phyloP scores from a whole-genome alignment of 2,329 filamentous ascomycete genomes.

The Sporothrix curviconia region DNA sequence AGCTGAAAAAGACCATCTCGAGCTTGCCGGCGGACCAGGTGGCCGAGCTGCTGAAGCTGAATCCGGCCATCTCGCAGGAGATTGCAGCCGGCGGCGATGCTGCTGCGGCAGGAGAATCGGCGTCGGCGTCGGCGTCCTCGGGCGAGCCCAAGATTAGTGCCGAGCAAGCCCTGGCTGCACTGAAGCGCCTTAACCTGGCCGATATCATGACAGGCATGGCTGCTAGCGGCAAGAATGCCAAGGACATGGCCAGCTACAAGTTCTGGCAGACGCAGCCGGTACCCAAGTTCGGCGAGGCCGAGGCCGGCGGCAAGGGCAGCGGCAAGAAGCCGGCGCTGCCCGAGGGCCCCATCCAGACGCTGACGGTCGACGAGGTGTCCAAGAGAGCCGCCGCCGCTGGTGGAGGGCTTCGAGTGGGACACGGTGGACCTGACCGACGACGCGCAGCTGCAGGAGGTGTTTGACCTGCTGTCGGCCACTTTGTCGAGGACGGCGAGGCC shows the following conservation, averaged over 20 bases:
- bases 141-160: slow-evolving; percentile 23
- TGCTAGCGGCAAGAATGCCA: slow-evolving; percentile 76
- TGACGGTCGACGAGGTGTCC: slow-evolving; percentile 70
- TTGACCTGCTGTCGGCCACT: slow-evolving; percentile 86
- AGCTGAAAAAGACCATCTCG: slow-evolving; percentile 45
- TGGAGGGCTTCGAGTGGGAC: slow-evolving; percentile 89
- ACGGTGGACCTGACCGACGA: slow-evolving; percentile 78
- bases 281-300: slow-evolving; percentile 70
- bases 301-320: slow-evolving; percentile 12
- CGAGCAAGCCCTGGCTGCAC: slow-evolving; percentile 41
- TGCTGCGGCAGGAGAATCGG: background rate
- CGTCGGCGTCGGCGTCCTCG: slow-evolving; percentile 21
- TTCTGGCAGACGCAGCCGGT: slow-evolving; percentile 99
- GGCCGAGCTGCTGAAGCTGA: slow-evolving; percentile 61
- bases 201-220: slow-evolving; percentile 71
- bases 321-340: slow-evolving; percentile 39
- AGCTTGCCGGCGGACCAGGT: slow-evolving; percentile 51
- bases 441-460: slow-evolving; percentile 78
- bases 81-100: slow-evolving; percentile 23
- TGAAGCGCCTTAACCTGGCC: slow-evolving; percentile 59
- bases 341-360: slow-evolving; percentile 79
- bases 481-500: slow-evolving; percentile 93
- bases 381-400: slow-evolving; percentile 67
- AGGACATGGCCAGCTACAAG: slow-evolving; percentile 96
- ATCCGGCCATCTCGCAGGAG: slow-evolving; percentile 65